Percentiles rank a stretch among this genome's conserved stretches.
These are phyloP conservation scores for Sophora flavescens DNA, from an alignment of 306 rosid species.

Conservation along the genomic window DNA sequence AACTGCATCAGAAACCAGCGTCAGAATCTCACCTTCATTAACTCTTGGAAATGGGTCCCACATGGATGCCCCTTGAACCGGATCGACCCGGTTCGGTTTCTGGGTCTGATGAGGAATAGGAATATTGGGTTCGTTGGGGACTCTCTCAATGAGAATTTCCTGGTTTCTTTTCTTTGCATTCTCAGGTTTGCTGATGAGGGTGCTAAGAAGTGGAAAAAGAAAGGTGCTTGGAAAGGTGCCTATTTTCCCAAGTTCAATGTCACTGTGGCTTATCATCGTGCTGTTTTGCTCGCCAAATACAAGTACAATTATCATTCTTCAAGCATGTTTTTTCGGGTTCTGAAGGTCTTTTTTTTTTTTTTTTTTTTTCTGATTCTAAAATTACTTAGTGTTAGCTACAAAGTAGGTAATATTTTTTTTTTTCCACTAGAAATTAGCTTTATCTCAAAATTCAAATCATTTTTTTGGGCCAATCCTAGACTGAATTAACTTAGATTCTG, in stretches of 20 bases:
- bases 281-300: conserved; percentile 83
- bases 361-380: background rate
- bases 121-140: conserved; percentile 89
- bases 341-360: background rate
- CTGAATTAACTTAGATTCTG: background rate
- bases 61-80: conserved; percentile 61
- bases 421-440: background rate
- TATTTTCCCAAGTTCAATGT: conserved; percentile 86
- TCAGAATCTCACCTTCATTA: conserved; percentile 67
- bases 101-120: conserved; percentile 69
- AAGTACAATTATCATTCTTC: conserved; percentile 54
- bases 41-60: conserved; percentile 88
- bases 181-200: conserved; percentile 77
- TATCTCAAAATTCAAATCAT: background rate
- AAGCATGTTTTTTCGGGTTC: background rate
- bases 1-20: conserved; percentile 86
- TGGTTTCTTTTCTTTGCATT: conserved; percentile 75
- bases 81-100: conserved; percentile 70
- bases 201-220: conserved; percentile 86
- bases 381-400: background rate
- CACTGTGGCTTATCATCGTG: conserved; percentile 86
- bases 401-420: background rate
- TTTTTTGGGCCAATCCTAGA: background rate
- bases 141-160: conserved; percentile 85
- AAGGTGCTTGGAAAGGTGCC: conserved; percentile 93